Percentiles rank a stretch among this genome's conserved stretches.
Conservation (phyloP, 176 grass and related monocot genomes). For the Zoysia pacifica region DNA sequence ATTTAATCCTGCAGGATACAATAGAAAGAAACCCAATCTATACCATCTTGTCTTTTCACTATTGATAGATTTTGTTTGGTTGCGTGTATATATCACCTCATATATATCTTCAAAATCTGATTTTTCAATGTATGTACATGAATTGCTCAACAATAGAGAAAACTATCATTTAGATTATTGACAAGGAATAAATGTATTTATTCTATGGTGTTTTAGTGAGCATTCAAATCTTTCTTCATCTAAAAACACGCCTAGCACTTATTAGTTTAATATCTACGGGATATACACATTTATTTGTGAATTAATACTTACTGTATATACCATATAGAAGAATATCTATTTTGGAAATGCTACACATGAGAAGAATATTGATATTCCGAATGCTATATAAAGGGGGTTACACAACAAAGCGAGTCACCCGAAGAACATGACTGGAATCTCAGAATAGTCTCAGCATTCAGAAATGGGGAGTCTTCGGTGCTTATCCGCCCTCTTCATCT, state of each 20-base stretch:
- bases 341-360: not conserved
- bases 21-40: not conserved
- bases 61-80: not conserved
- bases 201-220: not conserved
- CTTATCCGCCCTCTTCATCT: not conserved
- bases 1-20: no score
- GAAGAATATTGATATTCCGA: not conserved
- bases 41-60: not conserved
- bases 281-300: not conserved
- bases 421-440: not conserved
- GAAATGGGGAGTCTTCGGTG: not conserved
- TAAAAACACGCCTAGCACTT: not conserved
- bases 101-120: not conserved
- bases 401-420: not conserved
- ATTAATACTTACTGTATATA: not conserved
- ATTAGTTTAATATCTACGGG: not conserved
- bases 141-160: not conserved
- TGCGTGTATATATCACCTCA: not conserved
- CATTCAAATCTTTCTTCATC: not conserved
- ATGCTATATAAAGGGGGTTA: conserved; percentile 13
- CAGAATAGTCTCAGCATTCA: not conserved
- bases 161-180: not conserved
- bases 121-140: not conserved
- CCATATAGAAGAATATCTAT: not conserved
- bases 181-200: not conserved